Conservation (phyloP, 2,329 filamentous ascomycete species). For the Stachybotrys elegans region DNA sequence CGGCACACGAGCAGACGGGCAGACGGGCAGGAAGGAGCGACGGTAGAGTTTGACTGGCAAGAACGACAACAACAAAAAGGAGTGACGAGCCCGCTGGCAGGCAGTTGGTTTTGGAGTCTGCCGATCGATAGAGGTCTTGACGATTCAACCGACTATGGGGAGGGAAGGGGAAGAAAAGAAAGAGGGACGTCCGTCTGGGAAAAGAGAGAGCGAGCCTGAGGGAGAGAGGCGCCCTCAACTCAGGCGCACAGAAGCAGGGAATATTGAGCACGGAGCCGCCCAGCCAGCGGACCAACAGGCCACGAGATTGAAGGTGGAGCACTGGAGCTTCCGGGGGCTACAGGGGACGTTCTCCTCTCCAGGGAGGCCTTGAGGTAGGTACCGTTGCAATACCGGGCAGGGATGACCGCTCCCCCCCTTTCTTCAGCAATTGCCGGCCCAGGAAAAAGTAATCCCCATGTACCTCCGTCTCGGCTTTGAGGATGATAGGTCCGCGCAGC, state of each 20-base stretch:
- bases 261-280: no score
- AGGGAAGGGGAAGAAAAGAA: constrained; percentile 19
- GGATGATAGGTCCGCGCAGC: background rate
- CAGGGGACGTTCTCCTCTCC: no score
- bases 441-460: no score
- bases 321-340: no score
- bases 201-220: constrained; percentile 14
- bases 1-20: no score
- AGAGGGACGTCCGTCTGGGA: constrained; percentile 19
- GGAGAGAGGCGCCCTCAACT: background rate
- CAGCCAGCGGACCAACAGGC: background rate
- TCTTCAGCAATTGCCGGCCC: no score
- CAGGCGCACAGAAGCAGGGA: no score
- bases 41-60: background rate
- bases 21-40: background rate
- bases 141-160: constrained; percentile 25
- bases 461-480: no score
- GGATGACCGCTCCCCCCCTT: no score
- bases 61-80: constrained; percentile 18
- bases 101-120: constrained; percentile 25
- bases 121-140: constrained; percentile 29
- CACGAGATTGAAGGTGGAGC: background rate
- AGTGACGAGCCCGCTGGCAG: constrained; percentile 53
- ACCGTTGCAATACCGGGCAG: no score
- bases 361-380: no score